These are phyloP conservation scores for Trichosporon inkin DNA, from an alignment of 1,284 basidiomycete genomes.

Conservation along the genomic window DNA sequence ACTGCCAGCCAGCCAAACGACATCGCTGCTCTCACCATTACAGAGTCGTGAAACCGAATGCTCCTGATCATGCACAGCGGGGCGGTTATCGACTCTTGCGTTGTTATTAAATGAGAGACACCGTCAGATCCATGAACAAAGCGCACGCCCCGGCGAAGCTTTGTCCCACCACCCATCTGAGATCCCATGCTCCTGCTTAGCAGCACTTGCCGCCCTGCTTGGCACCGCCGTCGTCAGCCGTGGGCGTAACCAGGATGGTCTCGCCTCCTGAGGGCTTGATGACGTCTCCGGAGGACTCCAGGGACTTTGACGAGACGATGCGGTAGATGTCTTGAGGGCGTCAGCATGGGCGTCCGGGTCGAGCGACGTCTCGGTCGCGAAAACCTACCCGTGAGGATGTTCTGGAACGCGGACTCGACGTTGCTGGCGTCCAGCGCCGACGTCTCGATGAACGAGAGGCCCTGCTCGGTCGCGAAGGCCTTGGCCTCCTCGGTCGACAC, in stretches of 20 bases:
- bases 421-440: conserved; percentile 99
- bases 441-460: conserved; percentile 94
- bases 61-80: conserved; percentile 5
- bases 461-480: conserved; percentile 74
- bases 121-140: conserved; percentile 3
- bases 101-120: conserved; percentile 6
- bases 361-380: no score
- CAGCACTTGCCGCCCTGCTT: conserved; percentile 51
- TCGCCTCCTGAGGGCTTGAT: conserved; percentile 67
- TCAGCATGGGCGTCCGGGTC: neutral
- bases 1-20: conserved; percentile 7
- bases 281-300: conserved; percentile 71
- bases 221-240: conserved; percentile 49
- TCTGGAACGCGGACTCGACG: conserved; percentile 96
- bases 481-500: conserved; percentile 92
- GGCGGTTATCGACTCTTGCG: neutral
- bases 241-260: conserved; percentile 69
- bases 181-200: conserved; percentile 22
- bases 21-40: conserved; percentile 18
- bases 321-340: conserved; percentile 66
- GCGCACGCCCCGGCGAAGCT: neutral
- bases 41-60: conserved; percentile 19
- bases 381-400: conserved; percentile 79
- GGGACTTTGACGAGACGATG: conserved; percentile 82
- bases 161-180: neutral